These are phyloP conservation scores for Teunomyces gatunensis DNA, from an alignment of 805 yeast genomes.

Conservation along the genomic window DNA sequence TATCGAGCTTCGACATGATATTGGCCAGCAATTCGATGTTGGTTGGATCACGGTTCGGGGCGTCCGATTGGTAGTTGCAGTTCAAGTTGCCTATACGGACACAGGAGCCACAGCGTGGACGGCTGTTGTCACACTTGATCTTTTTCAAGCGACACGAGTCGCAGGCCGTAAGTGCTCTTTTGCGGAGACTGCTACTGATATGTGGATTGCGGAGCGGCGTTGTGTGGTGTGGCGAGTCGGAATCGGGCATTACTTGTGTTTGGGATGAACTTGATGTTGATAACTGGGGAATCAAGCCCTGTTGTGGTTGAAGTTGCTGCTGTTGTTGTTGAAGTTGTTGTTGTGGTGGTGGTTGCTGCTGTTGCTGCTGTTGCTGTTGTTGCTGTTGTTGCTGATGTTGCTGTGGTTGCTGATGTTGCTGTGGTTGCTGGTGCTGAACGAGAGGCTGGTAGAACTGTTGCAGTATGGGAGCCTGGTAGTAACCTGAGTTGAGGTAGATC, in stretches of 20 bases:
- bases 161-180: slow-evolving; percentile 38
- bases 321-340: neutral
- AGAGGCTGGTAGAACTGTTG: slow-evolving; percentile 1
- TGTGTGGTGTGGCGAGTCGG: neutral
- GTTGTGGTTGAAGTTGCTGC: neutral
- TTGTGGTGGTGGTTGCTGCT: too few species aligned
- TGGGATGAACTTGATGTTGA: neutral
- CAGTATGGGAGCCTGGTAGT: neutral
- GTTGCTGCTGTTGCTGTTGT: neutral
- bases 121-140: slow-evolving; percentile 35
- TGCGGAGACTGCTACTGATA: slow-evolving; percentile 13
- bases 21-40: slow-evolving; percentile 27
- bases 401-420: too few species aligned
- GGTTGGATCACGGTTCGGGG: slow-evolving; percentile 16
- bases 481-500: neutral
- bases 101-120: slow-evolving; percentile 37
- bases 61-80: slow-evolving; percentile 33
- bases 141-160: slow-evolving; percentile 36
- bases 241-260: neutral
- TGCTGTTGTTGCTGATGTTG: too few species aligned
- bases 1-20: slow-evolving; percentile 29
- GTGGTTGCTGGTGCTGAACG: neutral
- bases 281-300: neutral
- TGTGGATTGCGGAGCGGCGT: neutral
- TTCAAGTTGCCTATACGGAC: slow-evolving; percentile 21